Percentiles rank a stretch among this genome's conserved stretches.
Conservation (phyloP, 1,139 yeast species). For the Pichia norvegensis region DNA sequence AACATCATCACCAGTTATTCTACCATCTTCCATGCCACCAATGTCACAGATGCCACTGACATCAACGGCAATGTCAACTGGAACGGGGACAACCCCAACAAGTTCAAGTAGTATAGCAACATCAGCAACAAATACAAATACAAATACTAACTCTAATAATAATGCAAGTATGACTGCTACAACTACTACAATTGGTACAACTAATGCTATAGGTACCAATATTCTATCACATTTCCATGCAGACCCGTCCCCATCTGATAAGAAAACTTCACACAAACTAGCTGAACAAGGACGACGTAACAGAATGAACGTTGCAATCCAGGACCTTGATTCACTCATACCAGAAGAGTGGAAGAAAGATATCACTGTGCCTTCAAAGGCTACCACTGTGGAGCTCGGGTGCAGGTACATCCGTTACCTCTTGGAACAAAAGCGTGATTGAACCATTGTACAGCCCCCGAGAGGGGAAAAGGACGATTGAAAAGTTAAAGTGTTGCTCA, state of each 20-base stretch:
- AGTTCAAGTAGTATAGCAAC: neutral
- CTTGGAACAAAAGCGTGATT: constrained; percentile 29
- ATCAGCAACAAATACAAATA: neutral
- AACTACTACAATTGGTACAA: neutral
- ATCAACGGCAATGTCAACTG: neutral
- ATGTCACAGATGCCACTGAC: neutral
- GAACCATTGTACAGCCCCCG: no score
- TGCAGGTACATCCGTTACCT: constrained; percentile 57
- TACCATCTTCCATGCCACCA: constrained; percentile 21
- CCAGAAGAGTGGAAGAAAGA: constrained; percentile 57
- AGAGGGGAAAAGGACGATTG: no score
- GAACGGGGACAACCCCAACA: neutral
- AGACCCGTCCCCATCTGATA: constrained; percentile 28
- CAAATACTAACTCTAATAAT: neutral
- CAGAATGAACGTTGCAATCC: constrained; percentile 80
- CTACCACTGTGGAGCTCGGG: constrained; percentile 90
- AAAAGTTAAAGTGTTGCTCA: no score
- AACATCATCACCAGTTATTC: constrained; percentile 29
- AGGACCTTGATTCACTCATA: constrained; percentile 60
- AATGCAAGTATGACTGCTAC: neutral
- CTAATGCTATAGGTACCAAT: constrained; percentile 2
- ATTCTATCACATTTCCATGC: constrained; percentile 1
- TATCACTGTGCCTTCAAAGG: constrained; percentile 68
- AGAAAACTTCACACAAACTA: constrained; percentile 77
- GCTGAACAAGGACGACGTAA: constrained; percentile 96